phyloP scores from a whole-genome alignment of 768 basidiomycete genomes.

The Leccinellum rugosiceps region DNA sequence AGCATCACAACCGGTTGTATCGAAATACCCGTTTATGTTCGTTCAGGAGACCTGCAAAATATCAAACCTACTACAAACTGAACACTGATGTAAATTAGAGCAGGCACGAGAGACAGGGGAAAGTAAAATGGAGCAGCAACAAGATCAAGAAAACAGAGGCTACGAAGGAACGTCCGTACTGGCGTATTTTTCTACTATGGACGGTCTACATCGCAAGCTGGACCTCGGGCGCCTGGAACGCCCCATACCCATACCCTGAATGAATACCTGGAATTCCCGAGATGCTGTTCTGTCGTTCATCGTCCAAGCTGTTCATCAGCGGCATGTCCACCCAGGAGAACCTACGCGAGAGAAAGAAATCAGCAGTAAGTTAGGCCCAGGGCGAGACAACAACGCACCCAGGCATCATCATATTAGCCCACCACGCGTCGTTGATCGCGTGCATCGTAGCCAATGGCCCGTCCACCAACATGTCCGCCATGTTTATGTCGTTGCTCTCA shows the following conservation, averaged over 20 bases:
- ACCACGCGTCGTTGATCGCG: conserved; percentile 68
- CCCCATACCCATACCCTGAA: conserved; percentile 19
- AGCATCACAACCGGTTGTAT: too few species aligned
- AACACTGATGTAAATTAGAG: not conserved
- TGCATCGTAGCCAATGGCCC: conserved; percentile 71
- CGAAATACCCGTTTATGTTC: too few species aligned
- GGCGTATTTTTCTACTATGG: not conserved
- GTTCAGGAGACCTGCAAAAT: too few species aligned
- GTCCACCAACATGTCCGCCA: conserved; percentile 33
- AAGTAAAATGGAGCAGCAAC: not conserved
- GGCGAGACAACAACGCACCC: conserved; percentile 36
- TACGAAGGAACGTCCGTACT: not conserved
- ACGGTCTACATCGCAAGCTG: conserved; percentile 25
- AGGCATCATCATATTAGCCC: conserved; percentile 84
- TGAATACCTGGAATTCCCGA: conserved; percentile 18
- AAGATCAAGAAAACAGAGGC: not conserved
- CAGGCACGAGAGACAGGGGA: not conserved
- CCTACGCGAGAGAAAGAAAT: conserved; percentile 3
- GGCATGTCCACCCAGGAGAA: conserved; percentile 34
- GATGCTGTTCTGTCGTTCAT: conserved; percentile 6
- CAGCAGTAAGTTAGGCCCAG: not conserved
- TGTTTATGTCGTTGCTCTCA: conserved; percentile 18
- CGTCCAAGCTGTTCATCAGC: conserved; percentile 19
- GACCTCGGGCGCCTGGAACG: conserved; percentile 15
- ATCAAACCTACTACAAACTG: not conserved